phyloP scores from a whole-genome alignment of 164 flowering plant genomes.

The Chimonanthus salicifolius region DNA sequence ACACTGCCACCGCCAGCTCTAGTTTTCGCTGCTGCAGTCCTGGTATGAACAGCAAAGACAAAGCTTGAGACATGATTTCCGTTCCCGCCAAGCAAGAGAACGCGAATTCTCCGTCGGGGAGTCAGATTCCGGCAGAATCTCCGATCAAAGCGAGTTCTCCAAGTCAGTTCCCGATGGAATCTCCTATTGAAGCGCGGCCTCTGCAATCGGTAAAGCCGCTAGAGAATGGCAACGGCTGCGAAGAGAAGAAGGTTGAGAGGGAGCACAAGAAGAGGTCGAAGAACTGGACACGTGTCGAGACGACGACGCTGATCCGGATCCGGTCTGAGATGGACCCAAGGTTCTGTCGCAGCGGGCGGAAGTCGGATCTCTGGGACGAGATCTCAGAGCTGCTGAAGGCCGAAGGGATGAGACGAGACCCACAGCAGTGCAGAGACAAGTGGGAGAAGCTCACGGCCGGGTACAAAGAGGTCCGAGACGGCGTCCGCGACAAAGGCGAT shows the following conservation, averaged over 20 bases:
- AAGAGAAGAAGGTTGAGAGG: conserved; percentile 7
- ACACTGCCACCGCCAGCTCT: background rate
- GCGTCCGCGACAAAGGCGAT: conserved; percentile 1
- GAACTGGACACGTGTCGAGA: conserved; percentile 12
- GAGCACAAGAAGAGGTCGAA: conserved; percentile 12
- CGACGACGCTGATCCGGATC: conserved; percentile 4
- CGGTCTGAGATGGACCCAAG: conserved; percentile 11
- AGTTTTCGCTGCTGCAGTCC: background rate
- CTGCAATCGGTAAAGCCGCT: conserved; percentile 1
- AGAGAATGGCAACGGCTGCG: background rate
- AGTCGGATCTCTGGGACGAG: conserved; percentile 14
- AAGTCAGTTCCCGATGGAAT: background rate
- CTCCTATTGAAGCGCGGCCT: conserved; percentile 4
- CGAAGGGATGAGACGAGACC: conserved; percentile 2
- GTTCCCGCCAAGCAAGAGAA: conserved; percentile 6
- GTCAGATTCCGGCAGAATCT: background rate
- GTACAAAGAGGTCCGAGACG: conserved; percentile 8
- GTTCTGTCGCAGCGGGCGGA: conserved; percentile 5
- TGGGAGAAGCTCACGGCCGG: conserved; percentile 13
- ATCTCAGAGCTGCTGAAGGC: background rate
- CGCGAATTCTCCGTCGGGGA: background rate
- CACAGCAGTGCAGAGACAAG: conserved; percentile 8
- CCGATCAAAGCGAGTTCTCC: background rate
- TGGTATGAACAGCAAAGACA: background rate
- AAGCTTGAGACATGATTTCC: conserved; percentile 3